These are phyloP conservation scores for Neonectria magnoliae DNA, from an alignment of 2,329 filamentous ascomycete genomes.

Conservation along the genomic window DNA sequence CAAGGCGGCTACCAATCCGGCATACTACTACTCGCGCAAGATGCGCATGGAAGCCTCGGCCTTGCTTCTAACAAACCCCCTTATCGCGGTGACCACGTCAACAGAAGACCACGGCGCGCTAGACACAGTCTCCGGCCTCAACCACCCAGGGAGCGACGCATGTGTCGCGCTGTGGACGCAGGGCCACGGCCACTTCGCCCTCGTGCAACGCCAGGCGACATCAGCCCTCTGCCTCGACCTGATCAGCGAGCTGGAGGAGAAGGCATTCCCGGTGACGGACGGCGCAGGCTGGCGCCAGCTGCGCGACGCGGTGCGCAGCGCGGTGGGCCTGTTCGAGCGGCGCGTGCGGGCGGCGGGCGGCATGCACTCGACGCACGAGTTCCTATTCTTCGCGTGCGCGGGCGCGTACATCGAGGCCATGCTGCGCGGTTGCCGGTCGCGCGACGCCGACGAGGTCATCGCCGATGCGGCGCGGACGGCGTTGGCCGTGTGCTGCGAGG, in stretches of 20 bases:
- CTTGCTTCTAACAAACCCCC: conserved; percentile 8
- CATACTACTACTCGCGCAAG: conserved; percentile 58
- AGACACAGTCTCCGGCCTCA: not conserved
- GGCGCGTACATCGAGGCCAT: conserved; percentile 21
- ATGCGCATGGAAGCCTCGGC: conserved; percentile 46
- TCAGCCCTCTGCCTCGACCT: conserved; percentile 18
- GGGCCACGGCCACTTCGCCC: conserved; percentile 21
- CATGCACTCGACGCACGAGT: conserved; percentile 19
- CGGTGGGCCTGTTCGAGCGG: conserved; percentile 15
- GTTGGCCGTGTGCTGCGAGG: conserved; percentile 17
- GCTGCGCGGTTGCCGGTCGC: not conserved
- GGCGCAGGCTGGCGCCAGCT: conserved; percentile 12
- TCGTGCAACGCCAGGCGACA: conserved; percentile 17
- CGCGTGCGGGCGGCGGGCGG: conserved; percentile 18
- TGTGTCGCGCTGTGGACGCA: conserved; percentile 9
- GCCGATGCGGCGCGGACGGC: conserved; percentile 15
- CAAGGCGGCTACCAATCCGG: conserved; percentile 49
- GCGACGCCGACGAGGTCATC: conserved; percentile 15
- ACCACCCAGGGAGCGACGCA: not conserved
- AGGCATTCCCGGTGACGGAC: conserved; percentile 19
- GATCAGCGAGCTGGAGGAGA: conserved; percentile 21
- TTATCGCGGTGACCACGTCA: not conserved
- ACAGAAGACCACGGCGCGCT: not conserved
- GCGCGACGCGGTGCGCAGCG: conserved; percentile 1
- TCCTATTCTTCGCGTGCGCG: conserved; percentile 20